Evolutionary conservation across 352 stramenopile species (phyloP).

Genomic region (Globisporangium radiosum): DNA sequence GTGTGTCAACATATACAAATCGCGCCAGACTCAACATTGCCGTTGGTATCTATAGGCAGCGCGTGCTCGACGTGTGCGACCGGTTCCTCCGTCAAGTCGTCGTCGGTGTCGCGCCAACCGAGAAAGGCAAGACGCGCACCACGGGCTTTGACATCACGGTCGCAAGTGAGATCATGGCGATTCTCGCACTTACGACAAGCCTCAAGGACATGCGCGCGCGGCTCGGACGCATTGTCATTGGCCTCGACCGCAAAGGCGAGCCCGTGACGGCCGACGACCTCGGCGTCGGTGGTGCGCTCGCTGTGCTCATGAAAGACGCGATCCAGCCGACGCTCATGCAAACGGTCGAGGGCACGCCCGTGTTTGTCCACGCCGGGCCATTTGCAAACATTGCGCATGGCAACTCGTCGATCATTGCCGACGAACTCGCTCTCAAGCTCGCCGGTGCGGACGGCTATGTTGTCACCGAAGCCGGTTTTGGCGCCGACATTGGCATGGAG

Average conservation of each 20-base stretch:
- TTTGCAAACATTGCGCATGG: slow-evolving; percentile 98
- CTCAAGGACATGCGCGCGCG: slow-evolving; percentile 93
- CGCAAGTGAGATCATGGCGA: slow-evolving; percentile 98
- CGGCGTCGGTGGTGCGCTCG: slow-evolving; percentile 92
- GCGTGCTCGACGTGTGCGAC: slow-evolving; percentile 97
- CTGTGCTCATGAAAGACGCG: slow-evolving; percentile 98
- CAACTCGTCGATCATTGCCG: slow-evolving; percentile 96
- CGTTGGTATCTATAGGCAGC: slow-evolving; percentile 39
- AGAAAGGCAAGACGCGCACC: slow-evolving; percentile 82
- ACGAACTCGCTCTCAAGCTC: slow-evolving; percentile 92
- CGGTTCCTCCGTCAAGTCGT: slow-evolving; percentile 91
- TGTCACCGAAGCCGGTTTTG: slow-evolving; percentile 98
- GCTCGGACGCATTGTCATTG: slow-evolving; percentile 94
- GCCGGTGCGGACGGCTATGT: slow-evolving; percentile 95
- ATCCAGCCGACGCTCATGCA: slow-evolving; percentile 98
- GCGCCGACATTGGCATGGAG: slow-evolving; percentile 95
- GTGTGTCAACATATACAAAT: too few relatives aligned
- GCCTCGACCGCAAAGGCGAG: slow-evolving; percentile 65
- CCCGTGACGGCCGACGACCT: slow-evolving; percentile 96
- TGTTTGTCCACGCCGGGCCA: slow-evolving; percentile 97
- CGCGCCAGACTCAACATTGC: too few relatives aligned
- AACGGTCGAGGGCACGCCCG: slow-evolving; percentile 93
- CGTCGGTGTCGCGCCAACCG: slow-evolving; percentile 85
- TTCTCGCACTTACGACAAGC: slow-evolving; percentile 93
- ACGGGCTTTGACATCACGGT: slow-evolving; percentile 89